A percentile compares a stretch with the other conserved stretches of the same genome.
Evolutionary conservation across 164 flowering plant genomes (phyloP).

Genomic region (Stephania yunnanensis): DNA sequence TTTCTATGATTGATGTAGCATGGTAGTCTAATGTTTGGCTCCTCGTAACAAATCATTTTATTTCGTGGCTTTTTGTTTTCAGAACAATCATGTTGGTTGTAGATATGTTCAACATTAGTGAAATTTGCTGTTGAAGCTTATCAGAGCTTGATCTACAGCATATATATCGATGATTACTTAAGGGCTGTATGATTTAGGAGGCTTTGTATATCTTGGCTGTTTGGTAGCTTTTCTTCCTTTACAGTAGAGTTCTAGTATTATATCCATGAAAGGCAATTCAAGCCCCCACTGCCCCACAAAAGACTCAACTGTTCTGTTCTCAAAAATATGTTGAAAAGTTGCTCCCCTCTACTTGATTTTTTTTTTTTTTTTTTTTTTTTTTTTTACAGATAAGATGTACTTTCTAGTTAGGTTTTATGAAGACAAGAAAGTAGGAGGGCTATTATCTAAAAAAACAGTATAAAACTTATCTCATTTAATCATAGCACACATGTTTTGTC

Average conservation of each 20-base stretch:
- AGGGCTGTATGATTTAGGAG: not conserved
- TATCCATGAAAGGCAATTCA: not conserved
- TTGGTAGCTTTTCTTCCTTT: constrained; percentile 1
- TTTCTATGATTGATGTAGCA: not conserved
- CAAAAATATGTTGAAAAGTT: not conserved
- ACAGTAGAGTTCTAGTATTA: not conserved
- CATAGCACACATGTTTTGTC: constrained; percentile 7
- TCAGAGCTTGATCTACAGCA: not conserved
- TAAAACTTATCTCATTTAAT: not conserved
- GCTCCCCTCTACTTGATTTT: not conserved
- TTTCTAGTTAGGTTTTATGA: not conserved
- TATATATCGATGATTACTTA: not conserved
- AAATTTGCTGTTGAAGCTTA: constrained; percentile 3
- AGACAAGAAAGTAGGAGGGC: not conserved
- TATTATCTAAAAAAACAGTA: not conserved
- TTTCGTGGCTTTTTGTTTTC: not conserved
- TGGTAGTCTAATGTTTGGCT: not conserved
- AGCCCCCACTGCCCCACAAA: not conserved
- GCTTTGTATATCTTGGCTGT: constrained; percentile 2
- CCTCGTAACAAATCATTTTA: not conserved
- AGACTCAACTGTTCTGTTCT: not conserved
- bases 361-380: not conserved
- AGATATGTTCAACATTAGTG: constrained; percentile 11
- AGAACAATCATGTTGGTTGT: constrained; percentile 9
- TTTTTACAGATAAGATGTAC: not conserved